phyloP scores from a whole-genome alignment of 139 green algal genomes.

The Coelastrella sp. region DNA sequence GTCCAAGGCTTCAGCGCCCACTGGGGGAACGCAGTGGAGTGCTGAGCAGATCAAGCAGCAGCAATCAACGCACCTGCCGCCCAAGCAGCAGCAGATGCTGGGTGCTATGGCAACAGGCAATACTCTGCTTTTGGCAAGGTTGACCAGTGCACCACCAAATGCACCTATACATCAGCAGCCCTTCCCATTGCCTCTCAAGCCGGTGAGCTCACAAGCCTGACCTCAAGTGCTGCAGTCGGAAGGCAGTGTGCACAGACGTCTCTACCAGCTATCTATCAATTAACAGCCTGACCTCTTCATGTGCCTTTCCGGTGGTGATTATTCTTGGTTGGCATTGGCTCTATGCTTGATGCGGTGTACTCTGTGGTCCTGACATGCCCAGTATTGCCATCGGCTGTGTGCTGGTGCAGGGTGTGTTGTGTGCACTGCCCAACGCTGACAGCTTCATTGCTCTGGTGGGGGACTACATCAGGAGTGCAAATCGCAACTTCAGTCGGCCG shows the following conservation, averaged over 20 bases:
- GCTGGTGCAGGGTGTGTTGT: constrained; percentile 39
- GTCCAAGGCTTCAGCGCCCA: neutral
- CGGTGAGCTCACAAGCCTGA: neutral
- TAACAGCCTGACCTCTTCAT: neutral
- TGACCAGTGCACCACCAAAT: neutral
- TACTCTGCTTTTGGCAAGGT: neutral
- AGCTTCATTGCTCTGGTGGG: constrained; percentile 62
- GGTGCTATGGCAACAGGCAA: constrained; percentile 14
- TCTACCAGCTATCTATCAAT: too few relatives aligned
- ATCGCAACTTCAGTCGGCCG: constrained; percentile 74
- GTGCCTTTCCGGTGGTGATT: neutral
- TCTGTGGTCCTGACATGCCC: too few relatives aligned
- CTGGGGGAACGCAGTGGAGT: neutral
- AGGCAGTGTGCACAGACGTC: too few relatives aligned
- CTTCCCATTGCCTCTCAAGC: constrained; percentile 1
- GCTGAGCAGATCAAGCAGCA: constrained; percentile 43
- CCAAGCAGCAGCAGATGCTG: constrained; percentile 41
- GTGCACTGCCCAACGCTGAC: constrained; percentile 44
- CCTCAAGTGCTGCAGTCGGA: too few relatives aligned
- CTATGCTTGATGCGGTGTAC: too few relatives aligned
- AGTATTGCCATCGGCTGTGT: too few relatives aligned
- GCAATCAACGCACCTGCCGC: constrained; percentile 33
- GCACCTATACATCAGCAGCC: constrained; percentile 14
- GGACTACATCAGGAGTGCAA: constrained; percentile 67
- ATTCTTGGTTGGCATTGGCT: too few relatives aligned